Evolutionary conservation across 306 rosid species (phyloP), one percentile per base, ranked within the genome.

Genomic region (Hippophae tibetana): DNA sequence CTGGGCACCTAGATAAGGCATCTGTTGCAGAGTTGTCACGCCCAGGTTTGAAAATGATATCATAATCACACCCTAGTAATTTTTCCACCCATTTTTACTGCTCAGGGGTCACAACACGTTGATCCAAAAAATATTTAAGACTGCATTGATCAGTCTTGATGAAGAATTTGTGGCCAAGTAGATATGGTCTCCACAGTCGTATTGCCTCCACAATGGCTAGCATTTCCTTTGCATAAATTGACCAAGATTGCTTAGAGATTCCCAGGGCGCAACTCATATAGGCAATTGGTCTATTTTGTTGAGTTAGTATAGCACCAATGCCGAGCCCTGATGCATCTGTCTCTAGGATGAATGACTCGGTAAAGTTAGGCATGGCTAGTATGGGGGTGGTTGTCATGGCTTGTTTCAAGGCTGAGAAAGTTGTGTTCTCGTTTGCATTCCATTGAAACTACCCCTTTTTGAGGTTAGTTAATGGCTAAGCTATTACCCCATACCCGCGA

Each of bases 271-370:
- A 11, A 8, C 60, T 68, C 0, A 52, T 3, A 13, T 5, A 52
- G 0, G 55, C 42, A 9, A 60, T 68, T 1, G 31, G 56, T 1
- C 0, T 5, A 3, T 5, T 2, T 23, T 54, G 42, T 58, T 67
- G 65, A 18, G 23, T 18, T 18, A 0, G 43, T 23, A 67, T 12
- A 5, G 0, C 18, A 0, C 72, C 25, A 0, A 67, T 8, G 2
- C 65, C 48, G 0, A 0, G 0, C 0, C 56, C 13, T 0, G 40
- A 52, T 0, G 48, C 60, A 44, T 52, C 47, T 1, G 8, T 12
- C 8, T 68, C 23, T 1, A 18, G 23, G 23, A 18, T 18, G 23
- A 18, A 18, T 18, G 23, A 18, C 23, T 18, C 23, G 23, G 23
- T 18, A 18, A 18, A 18, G 23, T 18, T 18, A 18, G 23, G 23